Conservation (phyloP, 1,139 yeast genomes). For the Nakaseomyces glabratus region DNA sequence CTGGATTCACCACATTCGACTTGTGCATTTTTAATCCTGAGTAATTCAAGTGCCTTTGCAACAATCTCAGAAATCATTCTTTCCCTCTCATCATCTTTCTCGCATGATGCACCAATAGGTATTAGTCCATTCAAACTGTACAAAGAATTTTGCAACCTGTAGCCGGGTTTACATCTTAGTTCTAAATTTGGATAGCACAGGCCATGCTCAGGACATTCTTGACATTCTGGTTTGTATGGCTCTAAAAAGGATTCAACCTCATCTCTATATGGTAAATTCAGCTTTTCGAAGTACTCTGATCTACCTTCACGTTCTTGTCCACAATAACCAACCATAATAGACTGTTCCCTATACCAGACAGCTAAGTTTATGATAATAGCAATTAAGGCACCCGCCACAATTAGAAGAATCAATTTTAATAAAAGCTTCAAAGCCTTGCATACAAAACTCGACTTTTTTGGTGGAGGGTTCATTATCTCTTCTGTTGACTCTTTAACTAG, state of each 20-base stretch:
- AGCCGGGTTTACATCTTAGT: conserved; percentile 64
- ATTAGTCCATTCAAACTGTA: conserved; percentile 45
- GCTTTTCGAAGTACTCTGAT: conserved; percentile 1
- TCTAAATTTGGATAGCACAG: conserved; percentile 54
- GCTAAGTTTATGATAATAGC: conserved; percentile 29
- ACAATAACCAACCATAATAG: conserved; percentile 55
- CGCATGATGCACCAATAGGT: conserved; percentile 58
- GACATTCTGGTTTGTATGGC: conserved; percentile 50
- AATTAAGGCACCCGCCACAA: conserved; percentile 18
- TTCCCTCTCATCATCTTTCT: conserved; percentile 69
- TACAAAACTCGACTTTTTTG: neutral
- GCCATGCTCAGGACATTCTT: conserved; percentile 75
- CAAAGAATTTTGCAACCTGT: conserved; percentile 47
- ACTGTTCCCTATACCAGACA: conserved; percentile 58
- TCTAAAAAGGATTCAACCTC: conserved; percentile 13
- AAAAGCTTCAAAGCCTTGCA: conserved; percentile 8
- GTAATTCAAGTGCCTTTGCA: conserved; percentile 54
- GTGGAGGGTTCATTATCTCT: neutral
- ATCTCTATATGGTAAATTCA: conserved; percentile 4
- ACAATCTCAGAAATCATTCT: conserved; percentile 61
- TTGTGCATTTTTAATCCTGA: conserved; percentile 63
- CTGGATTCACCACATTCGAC: conserved; percentile 46
- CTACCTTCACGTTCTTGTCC: conserved; percentile 40
- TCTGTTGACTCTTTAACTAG: conserved; percentile 1
- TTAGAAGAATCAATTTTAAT: conserved; percentile 11